Evolutionary conservation across 495 filamentous ascomycete species (phyloP), one percentile per base, ranked within the genome.

Genomic region (Aspergillus indologenus): DNA sequence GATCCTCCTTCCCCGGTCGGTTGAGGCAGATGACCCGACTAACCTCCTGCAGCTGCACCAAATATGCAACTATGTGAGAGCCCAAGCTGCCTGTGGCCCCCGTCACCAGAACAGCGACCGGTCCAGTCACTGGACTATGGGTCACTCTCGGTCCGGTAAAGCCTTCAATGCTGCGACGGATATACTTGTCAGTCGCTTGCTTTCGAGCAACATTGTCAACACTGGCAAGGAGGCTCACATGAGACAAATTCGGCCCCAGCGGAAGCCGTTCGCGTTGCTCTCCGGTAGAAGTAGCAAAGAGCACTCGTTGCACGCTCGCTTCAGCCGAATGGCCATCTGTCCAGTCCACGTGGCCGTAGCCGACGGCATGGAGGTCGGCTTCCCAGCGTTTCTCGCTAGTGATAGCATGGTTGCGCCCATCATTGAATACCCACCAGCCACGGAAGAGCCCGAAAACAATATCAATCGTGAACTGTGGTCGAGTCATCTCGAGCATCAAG

Each of bases 361-460:
- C 82, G 0, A 57, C 73, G 1, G 65, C 23, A 22, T 73, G 67
- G 6, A 85, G 61, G 12, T 68, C 68, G 0, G 42, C 26, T 26
- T 78, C 63, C 81, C 80, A 83, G 1, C 54, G 52, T 0, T 50
- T 22, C 24, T 70, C 62, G 17, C 64, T 55, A 0, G 70, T 64
- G 7, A 83, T 54, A 0, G 78, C 78, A 61, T 85, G 79, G 3
- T 44, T 56, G 0, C 79, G 73, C 2, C 80, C 79, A 60, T 85
- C 81, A 4, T 73, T 71, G 17, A 78, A 78, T 15, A 77, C 65
- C 81, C 81, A 83, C 82, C 82, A 85, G 7, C 81, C 80, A 19
- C 80, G 75, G 0, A 83, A 69, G 7, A 80, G 61, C 3, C 80
- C 80, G 53, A 78, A 82, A 12, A 79, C 68, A 23, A 85, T 53